These are phyloP conservation scores for Xylaria sp. DNA, from an alignment of 2,329 filamentous ascomycete genomes.

Conservation along the genomic window DNA sequence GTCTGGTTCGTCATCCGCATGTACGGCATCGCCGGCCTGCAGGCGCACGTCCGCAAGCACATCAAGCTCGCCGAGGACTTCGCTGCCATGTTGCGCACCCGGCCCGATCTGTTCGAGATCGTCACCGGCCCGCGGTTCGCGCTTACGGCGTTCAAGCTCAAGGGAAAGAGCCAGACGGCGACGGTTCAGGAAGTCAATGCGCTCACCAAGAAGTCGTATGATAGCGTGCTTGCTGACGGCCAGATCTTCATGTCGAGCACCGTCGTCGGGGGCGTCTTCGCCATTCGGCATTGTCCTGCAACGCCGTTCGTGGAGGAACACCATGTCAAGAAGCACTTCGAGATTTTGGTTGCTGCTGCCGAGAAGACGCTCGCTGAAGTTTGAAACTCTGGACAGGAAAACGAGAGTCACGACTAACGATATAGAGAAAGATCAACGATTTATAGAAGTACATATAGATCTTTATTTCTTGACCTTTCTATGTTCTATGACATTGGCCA, in stretches of 20 bases:
- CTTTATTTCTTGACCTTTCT: constrained; percentile 2
- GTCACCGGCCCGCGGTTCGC: constrained; percentile 80
- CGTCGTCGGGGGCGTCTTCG: constrained; percentile 76
- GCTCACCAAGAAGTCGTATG: constrained; percentile 79
- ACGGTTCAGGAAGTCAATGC: constrained; percentile 66
- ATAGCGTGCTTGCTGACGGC: constrained; percentile 76
- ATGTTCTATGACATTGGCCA: neutral
- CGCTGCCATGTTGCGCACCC: constrained; percentile 63
- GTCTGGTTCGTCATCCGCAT: constrained; percentile 93
- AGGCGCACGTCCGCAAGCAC: constrained; percentile 75
- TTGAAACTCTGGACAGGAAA: constrained; percentile 17
- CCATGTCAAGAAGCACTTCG: constrained; percentile 78
- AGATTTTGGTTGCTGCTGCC: constrained; percentile 72
- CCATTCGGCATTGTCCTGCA: constrained; percentile 83
- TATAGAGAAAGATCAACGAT: constrained; percentile 17
- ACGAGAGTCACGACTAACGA: constrained; percentile 14
- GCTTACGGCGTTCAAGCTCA: constrained; percentile 72
- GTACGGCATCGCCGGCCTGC: constrained; percentile 82
- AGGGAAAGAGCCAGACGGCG: constrained; percentile 43
- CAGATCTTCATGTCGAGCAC: constrained; percentile 86
- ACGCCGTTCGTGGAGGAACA: constrained; percentile 75
- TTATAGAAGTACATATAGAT: constrained; percentile 15
- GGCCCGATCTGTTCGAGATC: constrained; percentile 78
- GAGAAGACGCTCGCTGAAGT: constrained; percentile 60
- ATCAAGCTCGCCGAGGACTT: constrained; percentile 78